A percentile compares a stretch with the other conserved stretches of the same genome.
phyloP scores from a whole-genome alignment of 345 rosid species.

The Murraya koenigii region DNA sequence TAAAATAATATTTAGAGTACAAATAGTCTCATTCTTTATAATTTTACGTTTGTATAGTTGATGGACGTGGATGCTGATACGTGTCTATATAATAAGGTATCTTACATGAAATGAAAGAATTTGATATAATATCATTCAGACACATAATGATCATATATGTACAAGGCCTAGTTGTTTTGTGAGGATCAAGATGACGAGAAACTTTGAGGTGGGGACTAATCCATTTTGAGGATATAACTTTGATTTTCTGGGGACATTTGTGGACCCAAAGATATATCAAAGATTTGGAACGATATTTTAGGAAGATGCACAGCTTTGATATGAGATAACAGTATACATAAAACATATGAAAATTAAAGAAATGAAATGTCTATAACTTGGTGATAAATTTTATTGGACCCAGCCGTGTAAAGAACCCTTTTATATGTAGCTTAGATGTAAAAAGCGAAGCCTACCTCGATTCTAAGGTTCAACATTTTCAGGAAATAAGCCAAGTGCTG shows the following conservation, averaged over 20 bases:
- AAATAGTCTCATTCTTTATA: too few species aligned
- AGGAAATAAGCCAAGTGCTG: too few species aligned
- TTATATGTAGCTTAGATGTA: background rate
- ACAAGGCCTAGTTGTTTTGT: background rate
- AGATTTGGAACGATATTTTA: conserved; percentile 34
- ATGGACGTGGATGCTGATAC: conserved; percentile 17
- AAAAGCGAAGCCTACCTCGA: background rate
- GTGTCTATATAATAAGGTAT: conserved; percentile 2
- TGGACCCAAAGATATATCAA: conserved; percentile 27
- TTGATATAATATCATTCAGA: background rate
- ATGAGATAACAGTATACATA: background rate
- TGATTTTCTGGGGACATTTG: conserved; percentile 5
- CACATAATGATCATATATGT: background rate
- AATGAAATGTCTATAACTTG: background rate
- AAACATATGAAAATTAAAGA: conserved; percentile 16
- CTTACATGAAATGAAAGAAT: background rate
- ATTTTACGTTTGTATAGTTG: background rate
- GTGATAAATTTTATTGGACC: conserved; percentile 10
- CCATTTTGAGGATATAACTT: conserved; percentile 12
- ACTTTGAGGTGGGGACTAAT: conserved; percentile 3
- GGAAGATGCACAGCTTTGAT: conserved; percentile 20
- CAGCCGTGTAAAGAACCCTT: background rate
- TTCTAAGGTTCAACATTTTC: background rate
- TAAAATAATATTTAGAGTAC: too few species aligned
- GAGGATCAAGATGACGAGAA: conserved; percentile 19